Evolutionary conservation across 108 stramenopile species (phyloP).

Genomic region (Cylindrotheca fusiformis): DNA sequence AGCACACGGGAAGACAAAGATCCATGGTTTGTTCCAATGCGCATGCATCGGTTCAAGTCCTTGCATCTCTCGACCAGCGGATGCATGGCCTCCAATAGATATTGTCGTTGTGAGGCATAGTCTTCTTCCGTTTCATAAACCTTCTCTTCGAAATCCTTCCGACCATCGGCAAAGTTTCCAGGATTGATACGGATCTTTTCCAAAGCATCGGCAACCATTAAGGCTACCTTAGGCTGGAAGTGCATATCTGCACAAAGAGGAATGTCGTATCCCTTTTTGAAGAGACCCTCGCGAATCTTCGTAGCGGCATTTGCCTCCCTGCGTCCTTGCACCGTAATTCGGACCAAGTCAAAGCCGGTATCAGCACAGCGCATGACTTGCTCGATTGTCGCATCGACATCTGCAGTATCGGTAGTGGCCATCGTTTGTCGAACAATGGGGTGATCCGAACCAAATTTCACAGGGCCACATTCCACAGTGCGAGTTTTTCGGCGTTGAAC

Average conservation of each 20-base stretch:
- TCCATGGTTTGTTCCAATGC: slow-evolving; percentile 97
- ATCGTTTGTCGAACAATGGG: slow-evolving; percentile 96
- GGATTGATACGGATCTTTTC: slow-evolving; percentile 98
- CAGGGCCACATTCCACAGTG: slow-evolving; percentile 83
- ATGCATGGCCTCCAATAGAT: slow-evolving; percentile 79
- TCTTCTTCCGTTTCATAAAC: slow-evolving; percentile 92
- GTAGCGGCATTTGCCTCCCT: slow-evolving; percentile 87
- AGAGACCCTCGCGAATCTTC: slow-evolving; percentile 85
- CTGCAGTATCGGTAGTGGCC: slow-evolving; percentile 95
- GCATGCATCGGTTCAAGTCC: slow-evolving; percentile 90
- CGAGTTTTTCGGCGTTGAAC: slow-evolving; percentile 80
- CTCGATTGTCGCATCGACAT: slow-evolving; percentile 92
- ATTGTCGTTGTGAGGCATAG: slow-evolving; percentile 72
- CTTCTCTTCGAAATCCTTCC: slow-evolving; percentile 91
- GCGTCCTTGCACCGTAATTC: slow-evolving; percentile 93
- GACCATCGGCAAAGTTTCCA: slow-evolving; percentile 96
- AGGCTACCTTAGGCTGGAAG: slow-evolving; percentile 90
- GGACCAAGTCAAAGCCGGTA: slow-evolving; percentile 91
- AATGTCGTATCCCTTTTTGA: slow-evolving; percentile 91
- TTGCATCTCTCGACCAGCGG: slow-evolving; percentile 94
- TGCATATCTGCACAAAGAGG: slow-evolving; percentile 99
- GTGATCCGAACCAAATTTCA: slow-evolving; percentile 95
- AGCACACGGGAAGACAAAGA: slow-evolving; percentile 86
- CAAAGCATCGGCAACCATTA: slow-evolving; percentile 90
- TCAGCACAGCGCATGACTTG: slow-evolving; percentile 96